Evolutionary conservation across 1,284 basidiomycete species (phyloP).

Genomic region (Ceratobasidium sp.): DNA sequence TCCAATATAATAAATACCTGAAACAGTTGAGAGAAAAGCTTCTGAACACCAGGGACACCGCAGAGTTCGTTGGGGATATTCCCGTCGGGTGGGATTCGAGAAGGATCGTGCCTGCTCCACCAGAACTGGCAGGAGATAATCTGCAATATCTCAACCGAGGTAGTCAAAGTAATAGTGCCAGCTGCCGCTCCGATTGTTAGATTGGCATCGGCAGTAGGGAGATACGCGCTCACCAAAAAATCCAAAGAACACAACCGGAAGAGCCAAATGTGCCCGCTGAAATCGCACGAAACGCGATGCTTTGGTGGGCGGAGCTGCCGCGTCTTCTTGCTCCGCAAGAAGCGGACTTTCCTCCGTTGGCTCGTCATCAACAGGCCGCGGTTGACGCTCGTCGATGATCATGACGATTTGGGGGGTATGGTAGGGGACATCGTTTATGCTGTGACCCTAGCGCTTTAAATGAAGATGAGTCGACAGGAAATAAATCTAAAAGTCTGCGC

Average conservation of each 20-base stretch:
- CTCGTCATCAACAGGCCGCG: constrained; percentile 5
- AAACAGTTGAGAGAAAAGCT: constrained; percentile 18
- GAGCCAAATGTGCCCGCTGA: constrained; percentile 28
- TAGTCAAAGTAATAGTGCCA: constrained; percentile 18
- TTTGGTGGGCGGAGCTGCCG: neutral
- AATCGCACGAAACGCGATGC: constrained; percentile 12
- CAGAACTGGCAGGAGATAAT: constrained; percentile 36
- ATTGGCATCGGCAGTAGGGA: neutral
- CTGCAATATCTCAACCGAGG: constrained; percentile 18
- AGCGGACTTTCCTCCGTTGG: constrained; percentile 33
- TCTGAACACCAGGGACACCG: constrained; percentile 21
- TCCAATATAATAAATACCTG: constrained; percentile 17
- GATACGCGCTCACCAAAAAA: constrained; percentile 18
- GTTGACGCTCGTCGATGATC: constrained; percentile 1
- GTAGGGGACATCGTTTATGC: neutral
- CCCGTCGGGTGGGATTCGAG: constrained; percentile 23
- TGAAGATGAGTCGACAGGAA: no score
- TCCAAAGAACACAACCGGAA: no score
- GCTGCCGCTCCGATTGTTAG: neutral
- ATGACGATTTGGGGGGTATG: neutral
- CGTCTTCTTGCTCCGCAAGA: constrained; percentile 23
- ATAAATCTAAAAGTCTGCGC: neutral
- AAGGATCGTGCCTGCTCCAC: constrained; percentile 33
- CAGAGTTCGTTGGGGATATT: constrained; percentile 32
- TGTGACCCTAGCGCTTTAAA: neutral